A percentile compares a stretch with the other conserved stretches of the same genome.
Conservation (phyloP, 306 rosid species). For the Amphicarpaea edgeworthii region DNA sequence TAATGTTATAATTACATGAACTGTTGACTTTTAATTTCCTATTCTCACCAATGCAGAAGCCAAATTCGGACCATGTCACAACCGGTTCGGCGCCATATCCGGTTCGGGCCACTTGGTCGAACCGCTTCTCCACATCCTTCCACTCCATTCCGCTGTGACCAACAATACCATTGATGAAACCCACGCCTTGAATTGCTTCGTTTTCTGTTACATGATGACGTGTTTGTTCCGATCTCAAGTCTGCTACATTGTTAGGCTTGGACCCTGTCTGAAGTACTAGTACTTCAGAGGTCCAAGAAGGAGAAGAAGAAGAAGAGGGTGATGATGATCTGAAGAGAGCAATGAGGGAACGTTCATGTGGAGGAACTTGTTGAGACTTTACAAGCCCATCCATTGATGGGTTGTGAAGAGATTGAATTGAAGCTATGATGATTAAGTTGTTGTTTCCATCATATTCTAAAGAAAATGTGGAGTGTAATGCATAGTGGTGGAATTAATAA, state of each 20-base stretch:
- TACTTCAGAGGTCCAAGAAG: constrained; percentile 44
- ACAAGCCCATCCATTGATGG: constrained; percentile 58
- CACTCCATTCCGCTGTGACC: constrained; percentile 61
- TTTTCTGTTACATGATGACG: constrained; percentile 38
- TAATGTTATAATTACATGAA: neutral
- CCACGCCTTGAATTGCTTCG: constrained; percentile 44
- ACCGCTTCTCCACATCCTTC: constrained; percentile 70
- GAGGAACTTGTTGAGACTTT: constrained; percentile 42
- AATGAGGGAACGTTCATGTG: constrained; percentile 46
- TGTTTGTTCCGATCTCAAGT: neutral
- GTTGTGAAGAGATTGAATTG: constrained; percentile 15
- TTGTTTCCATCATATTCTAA: constrained; percentile 25
- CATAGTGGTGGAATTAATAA: neutral
- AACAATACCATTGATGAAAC: constrained; percentile 46
- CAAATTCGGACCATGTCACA: constrained; percentile 66
- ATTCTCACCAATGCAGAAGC: constrained; percentile 81
- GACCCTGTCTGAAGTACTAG: constrained; percentile 44
- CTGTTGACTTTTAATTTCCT: constrained; percentile 24
- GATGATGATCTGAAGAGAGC: constrained; percentile 49
- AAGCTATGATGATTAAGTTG: constrained; percentile 36
- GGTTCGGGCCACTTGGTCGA: constrained; percentile 55
- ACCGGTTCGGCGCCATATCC: constrained; percentile 58
- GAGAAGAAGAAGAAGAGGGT: constrained; percentile 36
- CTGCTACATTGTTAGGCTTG: neutral
- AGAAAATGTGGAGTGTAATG: constrained; percentile 40